Evolutionary conservation across 345 rosid genomes (phyloP), one percentile per base, ranked within the genome.

Genomic region (Brassica rapa): DNA sequence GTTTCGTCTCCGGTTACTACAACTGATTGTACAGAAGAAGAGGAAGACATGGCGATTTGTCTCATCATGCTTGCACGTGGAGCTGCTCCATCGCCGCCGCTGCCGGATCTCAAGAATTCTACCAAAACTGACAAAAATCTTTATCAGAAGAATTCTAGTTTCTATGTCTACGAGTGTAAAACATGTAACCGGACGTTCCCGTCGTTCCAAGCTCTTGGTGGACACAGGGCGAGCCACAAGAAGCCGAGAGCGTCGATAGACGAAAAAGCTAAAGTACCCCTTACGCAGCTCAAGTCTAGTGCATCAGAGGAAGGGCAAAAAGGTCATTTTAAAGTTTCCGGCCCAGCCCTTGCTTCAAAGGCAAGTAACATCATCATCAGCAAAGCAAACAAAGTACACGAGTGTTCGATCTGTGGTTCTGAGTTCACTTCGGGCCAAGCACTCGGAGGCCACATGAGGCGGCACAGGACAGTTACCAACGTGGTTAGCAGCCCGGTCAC

Each of bases 171-270:
- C 66, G 96, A 96, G 86, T 96, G 99, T 83, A 93, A 91, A 78
- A 89, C 98, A 15, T 96, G 99, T 66, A 86, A 82, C 81, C 85
- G 99, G 19, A 84, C 85, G 11, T 96, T 96, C 75, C 87, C 94
- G n/a, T 96, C 99, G 8, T 93, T 96, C 65, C 99, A 96, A 82
- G 98, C 99, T 6, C 84, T 96, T 3, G 99, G 99, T 3, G 98
- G 99, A 5, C 99, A 96, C 84, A 84, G 96, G 53, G 97, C 99
- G 0, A 91, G 99, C 76, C 99, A 96, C 87, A 96, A 93, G 82
- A 91, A 86, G 75, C 89, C 90, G 0, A 93, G 86, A 74, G 15
- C 80, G 11, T 25, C 64, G 0, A 33, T 8, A 9, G 83, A 83
- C 0, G 88, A 86, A 46, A 80, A 86, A 72, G 23, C 76, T 16